These are phyloP conservation scores for Entrophospora sp. DNA, from an alignment of 192 early-diverging fungal genomes.

Conservation along the genomic window DNA sequence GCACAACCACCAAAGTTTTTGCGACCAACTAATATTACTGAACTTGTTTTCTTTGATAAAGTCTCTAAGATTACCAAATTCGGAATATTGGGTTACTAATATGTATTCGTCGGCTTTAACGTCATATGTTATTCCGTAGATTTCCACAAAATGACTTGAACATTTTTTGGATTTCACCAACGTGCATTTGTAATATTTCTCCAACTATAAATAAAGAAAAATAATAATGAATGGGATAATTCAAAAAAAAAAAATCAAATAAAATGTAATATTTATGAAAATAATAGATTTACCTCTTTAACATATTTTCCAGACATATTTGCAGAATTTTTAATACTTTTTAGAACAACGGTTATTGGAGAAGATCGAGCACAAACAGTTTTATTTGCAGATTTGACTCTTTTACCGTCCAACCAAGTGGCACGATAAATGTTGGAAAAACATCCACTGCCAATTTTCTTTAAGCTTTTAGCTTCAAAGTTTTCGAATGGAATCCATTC, in stretches of 20 bases:
- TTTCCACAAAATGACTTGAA: not conserved
- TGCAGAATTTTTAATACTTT: conserved; percentile 11
- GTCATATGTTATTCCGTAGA: conserved; percentile 3
- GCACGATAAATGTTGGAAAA: not conserved
- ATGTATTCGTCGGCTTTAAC: not conserved
- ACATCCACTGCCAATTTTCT: not conserved
- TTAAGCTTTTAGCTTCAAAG: not conserved
- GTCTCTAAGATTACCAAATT: not conserved
- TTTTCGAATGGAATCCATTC: conserved; percentile 11
- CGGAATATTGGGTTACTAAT: not conserved
- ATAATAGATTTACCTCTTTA: not conserved
- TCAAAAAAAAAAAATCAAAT: not conserved
- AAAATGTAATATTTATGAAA: too few relatives aligned
- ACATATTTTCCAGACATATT: not conserved
- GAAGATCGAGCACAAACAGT: not conserved
- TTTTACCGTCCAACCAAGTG: not conserved
- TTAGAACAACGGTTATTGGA: not conserved
- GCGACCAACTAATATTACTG: not conserved
- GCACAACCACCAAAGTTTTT: conserved; percentile 8
- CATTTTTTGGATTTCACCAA: not conserved
- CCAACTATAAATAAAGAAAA: not conserved
- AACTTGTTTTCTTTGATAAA: not conserved
- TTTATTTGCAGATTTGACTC: not conserved
- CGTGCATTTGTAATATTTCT: not conserved
- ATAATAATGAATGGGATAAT: too few relatives aligned